phyloP scores from a whole-genome alignment of 78 protist species.

The Dictyostelium citrinum region DNA sequence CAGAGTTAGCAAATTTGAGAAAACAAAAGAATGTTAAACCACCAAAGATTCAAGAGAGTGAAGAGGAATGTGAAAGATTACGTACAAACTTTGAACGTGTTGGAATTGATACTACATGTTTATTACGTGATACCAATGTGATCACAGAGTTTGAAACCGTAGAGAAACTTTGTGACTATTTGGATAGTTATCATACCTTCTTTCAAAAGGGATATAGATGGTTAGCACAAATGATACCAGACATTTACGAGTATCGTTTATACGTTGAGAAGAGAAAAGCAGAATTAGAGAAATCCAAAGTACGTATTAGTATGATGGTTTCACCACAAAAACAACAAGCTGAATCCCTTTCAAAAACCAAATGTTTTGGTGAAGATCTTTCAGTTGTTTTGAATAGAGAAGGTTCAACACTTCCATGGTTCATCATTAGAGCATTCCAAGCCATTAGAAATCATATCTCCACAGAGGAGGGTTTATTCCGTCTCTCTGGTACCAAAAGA shows the following conservation, averaged over 20 bases:
- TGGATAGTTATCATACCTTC: slow-evolving; percentile 67
- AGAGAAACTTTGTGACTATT: slow-evolving; percentile 58
- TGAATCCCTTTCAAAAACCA: background rate
- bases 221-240: slow-evolving; percentile 76
- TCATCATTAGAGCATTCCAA: slow-evolving; percentile 26
- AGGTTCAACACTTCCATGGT: slow-evolving; percentile 14
- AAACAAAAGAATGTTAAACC: slow-evolving; percentile 56
- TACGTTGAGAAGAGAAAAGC: slow-evolving; percentile 75
- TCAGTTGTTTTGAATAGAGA: slow-evolving; percentile 11
- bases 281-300: slow-evolving; percentile 65
- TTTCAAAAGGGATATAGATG: slow-evolving; percentile 70
- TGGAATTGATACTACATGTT: slow-evolving; percentile 27
- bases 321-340: slow-evolving; percentile 4
- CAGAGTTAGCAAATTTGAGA: slow-evolving; percentile 25
- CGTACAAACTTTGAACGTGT: slow-evolving; percentile 21
- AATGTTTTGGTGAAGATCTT: slow-evolving; percentile 63
- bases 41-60: slow-evolving; percentile 48
- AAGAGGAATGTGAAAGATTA: slow-evolving; percentile 23
- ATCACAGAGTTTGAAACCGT: slow-evolving; percentile 71
- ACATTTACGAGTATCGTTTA: slow-evolving; percentile 60
- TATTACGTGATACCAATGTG: slow-evolving; percentile 48
- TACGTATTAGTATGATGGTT: slow-evolving; percentile 59
- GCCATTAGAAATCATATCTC: slow-evolving; percentile 6
- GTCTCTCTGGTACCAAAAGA: slow-evolving; percentile 64
- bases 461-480: slow-evolving; percentile 58